Conservation (phyloP, 495 filamentous ascomycete genomes). For the Hypoxylon fragiforme region DNA sequence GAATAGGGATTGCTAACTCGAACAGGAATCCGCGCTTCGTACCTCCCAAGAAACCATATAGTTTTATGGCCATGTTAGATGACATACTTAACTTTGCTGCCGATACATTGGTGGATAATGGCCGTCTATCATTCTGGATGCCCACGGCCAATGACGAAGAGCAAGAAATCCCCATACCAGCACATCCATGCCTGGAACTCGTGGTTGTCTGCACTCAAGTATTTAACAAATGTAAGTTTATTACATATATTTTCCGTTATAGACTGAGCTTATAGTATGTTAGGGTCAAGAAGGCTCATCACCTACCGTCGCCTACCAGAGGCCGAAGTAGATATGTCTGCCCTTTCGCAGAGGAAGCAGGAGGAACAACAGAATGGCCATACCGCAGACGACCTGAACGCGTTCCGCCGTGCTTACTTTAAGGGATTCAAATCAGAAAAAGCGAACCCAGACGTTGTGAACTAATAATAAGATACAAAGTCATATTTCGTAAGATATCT, state of each 20-base stretch:
- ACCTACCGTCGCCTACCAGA: slow-evolving; percentile 78
- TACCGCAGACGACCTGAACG: slow-evolving; percentile 77
- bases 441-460: slow-evolving; percentile 2
- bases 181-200: slow-evolving; percentile 75
- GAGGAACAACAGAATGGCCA: slow-evolving; percentile 46
- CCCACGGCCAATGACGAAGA: slow-evolving; percentile 81
- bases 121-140: slow-evolving; percentile 94
- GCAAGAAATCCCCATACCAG: slow-evolving; percentile 73
- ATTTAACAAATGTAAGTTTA: slow-evolving; percentile 77
- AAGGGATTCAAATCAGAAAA: slow-evolving; percentile 38
- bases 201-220: slow-evolving; percentile 77
- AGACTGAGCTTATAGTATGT: slow-evolving; percentile 12
- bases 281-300: slow-evolving; percentile 84
- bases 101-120: slow-evolving; percentile 75
- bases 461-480: background rate
- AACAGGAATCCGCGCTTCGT: slow-evolving; percentile 74
- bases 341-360: slow-evolving; percentile 42
- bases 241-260: background rate
- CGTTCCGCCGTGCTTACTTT: slow-evolving; percentile 73
- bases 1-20: slow-evolving; percentile 9
- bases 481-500: background rate
- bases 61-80: slow-evolving; percentile 84
- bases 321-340: slow-evolving; percentile 53
- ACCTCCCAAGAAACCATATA: slow-evolving; percentile 87
- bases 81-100: slow-evolving; percentile 85